Evolutionary conservation across 192 early-diverging fungal genomes (phyloP).

Genomic region (Dissophora globulifera): DNA sequence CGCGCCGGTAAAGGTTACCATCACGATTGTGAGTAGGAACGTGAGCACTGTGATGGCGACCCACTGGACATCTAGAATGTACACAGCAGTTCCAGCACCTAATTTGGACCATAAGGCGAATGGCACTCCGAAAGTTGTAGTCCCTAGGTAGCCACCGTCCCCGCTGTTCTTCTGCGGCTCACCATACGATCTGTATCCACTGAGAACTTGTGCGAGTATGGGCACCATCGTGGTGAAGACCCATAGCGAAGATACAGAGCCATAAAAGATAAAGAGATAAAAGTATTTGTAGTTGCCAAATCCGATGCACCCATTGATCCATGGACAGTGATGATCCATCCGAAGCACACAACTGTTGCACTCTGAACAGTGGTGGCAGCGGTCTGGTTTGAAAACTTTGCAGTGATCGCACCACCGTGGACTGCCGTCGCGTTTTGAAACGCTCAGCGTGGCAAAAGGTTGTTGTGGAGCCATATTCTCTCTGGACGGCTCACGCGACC

Average conservation of each 20-base stretch:
- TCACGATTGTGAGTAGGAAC: conserved; percentile 56
- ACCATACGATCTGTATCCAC: too few species aligned
- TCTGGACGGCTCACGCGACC: conserved; percentile 5
- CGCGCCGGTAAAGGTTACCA: conserved; percentile 60
- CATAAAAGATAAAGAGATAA: conserved; percentile 61
- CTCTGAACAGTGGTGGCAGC: conserved; percentile 64
- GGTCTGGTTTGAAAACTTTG: conserved; percentile 60
- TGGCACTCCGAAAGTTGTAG: too few species aligned
- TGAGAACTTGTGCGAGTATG: conserved; percentile 7
- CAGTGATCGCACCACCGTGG: conserved; percentile 48
- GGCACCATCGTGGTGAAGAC: conserved; percentile 54
- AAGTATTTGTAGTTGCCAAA: conserved; percentile 62
- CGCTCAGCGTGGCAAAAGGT: conserved; percentile 26
- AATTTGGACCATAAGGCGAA: too few species aligned
- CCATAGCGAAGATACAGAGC: conserved; percentile 51
- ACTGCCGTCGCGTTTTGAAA: conserved; percentile 31
- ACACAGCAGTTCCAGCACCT: neutral
- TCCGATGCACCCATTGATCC: conserved; percentile 68
- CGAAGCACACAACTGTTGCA: conserved; percentile 63
- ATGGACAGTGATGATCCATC: conserved; percentile 63
- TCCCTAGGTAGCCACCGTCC: too few species aligned
- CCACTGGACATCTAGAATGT: conserved; percentile 56
- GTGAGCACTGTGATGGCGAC: conserved; percentile 50
- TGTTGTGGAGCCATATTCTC: neutral
- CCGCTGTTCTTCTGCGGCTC: too few species aligned